phyloP scores from a whole-genome alignment of 192 early-diverging fungal genomes.

The Mortierella hygrophila region DNA sequence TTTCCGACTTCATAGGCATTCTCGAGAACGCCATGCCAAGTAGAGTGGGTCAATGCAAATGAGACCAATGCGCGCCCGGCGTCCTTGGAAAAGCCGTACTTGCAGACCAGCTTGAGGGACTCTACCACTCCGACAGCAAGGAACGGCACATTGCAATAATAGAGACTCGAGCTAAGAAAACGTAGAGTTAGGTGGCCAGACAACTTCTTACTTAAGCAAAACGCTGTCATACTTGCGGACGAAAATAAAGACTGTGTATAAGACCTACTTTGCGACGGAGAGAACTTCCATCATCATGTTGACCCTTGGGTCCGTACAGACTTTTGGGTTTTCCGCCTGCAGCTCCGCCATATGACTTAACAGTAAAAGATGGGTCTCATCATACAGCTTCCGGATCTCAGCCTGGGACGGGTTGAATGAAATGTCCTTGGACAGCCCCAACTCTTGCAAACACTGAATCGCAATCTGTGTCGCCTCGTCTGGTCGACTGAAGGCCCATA shows the following conservation, averaged over 20 bases:
- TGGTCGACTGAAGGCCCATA: constrained; percentile 39
- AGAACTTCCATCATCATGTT: constrained; percentile 43
- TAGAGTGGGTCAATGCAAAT: constrained; percentile 42
- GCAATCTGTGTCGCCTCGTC: constrained; percentile 28
- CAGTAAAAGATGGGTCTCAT: constrained; percentile 28
- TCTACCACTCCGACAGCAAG: constrained; percentile 32
- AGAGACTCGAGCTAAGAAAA: constrained; percentile 31
- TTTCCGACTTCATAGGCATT: constrained; percentile 48
- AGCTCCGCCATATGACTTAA: constrained; percentile 26
- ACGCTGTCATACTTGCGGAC: not conserved
- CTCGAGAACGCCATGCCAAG: constrained; percentile 50
- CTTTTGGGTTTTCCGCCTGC: constrained; percentile 15
- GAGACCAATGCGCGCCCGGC: constrained; percentile 37
- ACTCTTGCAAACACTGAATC: constrained; percentile 44
- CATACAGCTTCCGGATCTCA: constrained; percentile 33
- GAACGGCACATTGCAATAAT: constrained; percentile 49
- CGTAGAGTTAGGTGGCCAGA: not conserved
- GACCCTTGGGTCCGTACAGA: constrained; percentile 25
- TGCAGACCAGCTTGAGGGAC: constrained; percentile 32
- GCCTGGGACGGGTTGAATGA: constrained; percentile 29
- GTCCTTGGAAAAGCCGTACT: constrained; percentile 44
- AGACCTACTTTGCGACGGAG: constrained; percentile 27
- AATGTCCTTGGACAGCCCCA: constrained; percentile 34
- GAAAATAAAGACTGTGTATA: not conserved
- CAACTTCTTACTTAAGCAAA: not conserved